Evolutionary conservation across 1,139 yeast species (phyloP), one percentile per base, ranked within the genome.

Genomic region (Hyphopichia pseudoburtonii): DNA sequence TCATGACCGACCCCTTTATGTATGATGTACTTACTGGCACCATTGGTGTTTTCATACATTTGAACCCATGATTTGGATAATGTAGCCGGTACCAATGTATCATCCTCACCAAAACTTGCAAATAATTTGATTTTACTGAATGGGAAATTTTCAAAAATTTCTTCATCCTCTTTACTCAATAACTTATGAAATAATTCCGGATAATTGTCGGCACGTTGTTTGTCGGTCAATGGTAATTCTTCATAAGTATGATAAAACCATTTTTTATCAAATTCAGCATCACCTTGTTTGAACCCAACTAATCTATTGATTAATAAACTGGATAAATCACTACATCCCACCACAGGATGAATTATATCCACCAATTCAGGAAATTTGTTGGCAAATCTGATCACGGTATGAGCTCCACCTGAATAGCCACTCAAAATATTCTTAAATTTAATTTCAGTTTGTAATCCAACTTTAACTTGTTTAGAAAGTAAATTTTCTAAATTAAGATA

Each of bases 351-450:
- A 30, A 72, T 57, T 14, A 63, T 62, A 12, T 61, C 56, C 3
- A 72, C 70, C 27, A 56, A 43, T 3, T 63, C 56, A 1, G 79
- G 78, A 42, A 60, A 61, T 42, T 54, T 51, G 30, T 50, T 51
- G 5, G 73, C 79, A 36, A 71, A 68, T 36, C 82, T 57, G 56
- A 78, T 75, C 18, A 73, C 62, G 9, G 73, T 60, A 54, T 82
- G 86, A 0, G 78, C 88, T 2, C 88, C 87, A 43, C 80, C 62
- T 0, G 86, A 80, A 35, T 68, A 68, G 3, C 88, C 88, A 23
- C 72, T 52, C 18, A 78, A 55, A 22, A 72, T 61, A 47, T 70
- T 71, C 34, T 52, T 50, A 42, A 55, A 62, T 18, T 43, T 39
- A 36, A 66, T 47, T 26, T 45, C 39, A 4, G 56, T 48, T 10